phyloP scores from a whole-genome alignment of 2,329 filamentous ascomycete genomes.

The Pseudogymnoascus sp. region DNA sequence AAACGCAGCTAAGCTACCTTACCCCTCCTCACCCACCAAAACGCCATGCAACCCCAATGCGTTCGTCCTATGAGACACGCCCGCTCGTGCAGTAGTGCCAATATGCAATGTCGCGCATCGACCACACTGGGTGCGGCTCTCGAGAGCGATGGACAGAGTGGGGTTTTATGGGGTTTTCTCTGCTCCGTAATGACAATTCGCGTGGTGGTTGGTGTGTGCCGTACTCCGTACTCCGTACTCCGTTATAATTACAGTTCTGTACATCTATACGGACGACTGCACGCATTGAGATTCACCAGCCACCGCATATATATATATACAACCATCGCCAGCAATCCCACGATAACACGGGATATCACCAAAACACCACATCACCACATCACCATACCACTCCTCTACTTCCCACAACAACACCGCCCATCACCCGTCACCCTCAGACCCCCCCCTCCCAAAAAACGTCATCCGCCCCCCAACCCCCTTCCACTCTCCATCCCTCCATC shows the following conservation, averaged over 20 bases:
- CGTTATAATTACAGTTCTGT: not conserved
- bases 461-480: not conserved
- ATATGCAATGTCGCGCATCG: not conserved
- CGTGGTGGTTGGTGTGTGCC: too few species aligned
- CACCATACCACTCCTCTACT: not conserved
- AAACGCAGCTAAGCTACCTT: not conserved
- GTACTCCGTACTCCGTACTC: not conserved
- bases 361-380: too few species aligned
- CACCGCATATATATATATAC: not conserved
- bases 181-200: not conserved
- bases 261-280: not conserved
- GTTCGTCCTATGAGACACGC: constrained; percentile 3
- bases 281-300: not conserved
- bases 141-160: not conserved
- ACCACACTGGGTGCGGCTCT: constrained; percentile 5
- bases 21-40: too few species aligned
- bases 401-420: not conserved
- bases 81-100: not conserved
- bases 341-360: too few species aligned
- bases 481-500: not conserved
- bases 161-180: not conserved
- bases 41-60: constrained; percentile 1
- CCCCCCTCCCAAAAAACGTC: constrained; percentile 3
- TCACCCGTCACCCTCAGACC: not conserved
- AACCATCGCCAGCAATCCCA: not conserved